Conservation (phyloP, 192 early-diverging fungal genomes). For the Entomortierella parvispora region DNA sequence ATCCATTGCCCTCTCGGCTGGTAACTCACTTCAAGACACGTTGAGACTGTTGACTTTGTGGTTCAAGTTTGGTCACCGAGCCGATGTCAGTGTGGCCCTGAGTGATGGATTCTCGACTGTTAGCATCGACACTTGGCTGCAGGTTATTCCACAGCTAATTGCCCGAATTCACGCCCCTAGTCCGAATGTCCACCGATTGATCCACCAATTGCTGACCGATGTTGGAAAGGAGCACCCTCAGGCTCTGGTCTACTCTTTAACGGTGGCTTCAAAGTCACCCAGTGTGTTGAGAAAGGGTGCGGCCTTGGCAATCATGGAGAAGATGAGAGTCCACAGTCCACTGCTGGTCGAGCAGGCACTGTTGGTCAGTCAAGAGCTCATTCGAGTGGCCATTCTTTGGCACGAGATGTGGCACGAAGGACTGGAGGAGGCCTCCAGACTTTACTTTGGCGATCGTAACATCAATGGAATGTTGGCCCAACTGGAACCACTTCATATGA, state of each 20-base stretch:
- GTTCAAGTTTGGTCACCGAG: slow-evolving; percentile 95
- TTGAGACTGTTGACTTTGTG: slow-evolving; percentile 90
- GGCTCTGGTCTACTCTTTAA: slow-evolving; percentile 96
- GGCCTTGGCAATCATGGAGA: slow-evolving; percentile 90
- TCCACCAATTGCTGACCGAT: slow-evolving; percentile 89
- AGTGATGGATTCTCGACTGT: slow-evolving; percentile 85
- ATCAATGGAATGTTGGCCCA: slow-evolving; percentile 90
- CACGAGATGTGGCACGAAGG: slow-evolving; percentile 99
- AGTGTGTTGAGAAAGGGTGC: slow-evolving; percentile 77
- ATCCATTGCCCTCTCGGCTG: slow-evolving; percentile 90
- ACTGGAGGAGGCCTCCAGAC: slow-evolving; percentile 84
- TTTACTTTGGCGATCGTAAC: slow-evolving; percentile 83
- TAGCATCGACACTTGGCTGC: slow-evolving; percentile 93
- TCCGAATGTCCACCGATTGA: slow-evolving; percentile 79
- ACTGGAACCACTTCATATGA: slow-evolving; percentile 86
- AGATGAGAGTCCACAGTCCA: slow-evolving; percentile 86
- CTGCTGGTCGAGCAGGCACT: slow-evolving; percentile 92
- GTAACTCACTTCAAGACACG: slow-evolving; percentile 92
- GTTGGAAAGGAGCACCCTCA: slow-evolving; percentile 96
- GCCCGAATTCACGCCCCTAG: slow-evolving; percentile 89
- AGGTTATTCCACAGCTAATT: slow-evolving; percentile 98
- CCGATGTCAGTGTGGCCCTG: slow-evolving; percentile 85
- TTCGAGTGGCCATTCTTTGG: slow-evolving; percentile 95
- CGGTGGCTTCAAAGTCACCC: slow-evolving; percentile 94
- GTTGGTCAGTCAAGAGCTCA: slow-evolving; percentile 94